Percentiles rank a stretch among this genome's conserved stretches.
Evolutionary conservation across 2,329 filamentous ascomycete genomes (phyloP).

Genomic region (Xenoacremonium recifei): DNA sequence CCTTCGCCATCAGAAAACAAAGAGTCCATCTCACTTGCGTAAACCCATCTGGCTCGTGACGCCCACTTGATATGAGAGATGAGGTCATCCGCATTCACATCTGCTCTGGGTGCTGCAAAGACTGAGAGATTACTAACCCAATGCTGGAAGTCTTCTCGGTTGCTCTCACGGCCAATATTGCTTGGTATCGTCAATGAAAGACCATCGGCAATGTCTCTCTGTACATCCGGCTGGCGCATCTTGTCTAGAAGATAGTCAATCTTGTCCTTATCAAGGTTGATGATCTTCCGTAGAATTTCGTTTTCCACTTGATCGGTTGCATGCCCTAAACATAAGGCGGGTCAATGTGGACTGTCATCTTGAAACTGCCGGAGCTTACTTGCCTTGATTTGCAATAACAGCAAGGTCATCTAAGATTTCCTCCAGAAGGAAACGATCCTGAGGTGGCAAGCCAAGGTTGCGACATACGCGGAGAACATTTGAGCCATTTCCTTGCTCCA

Average conservation of each 20-base stretch:
- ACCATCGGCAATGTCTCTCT: constrained; percentile 5
- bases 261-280: constrained; percentile 16
- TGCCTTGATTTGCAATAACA: too few relatives aligned
- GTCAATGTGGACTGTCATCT: constrained; percentile 3
- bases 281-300: constrained; percentile 15
- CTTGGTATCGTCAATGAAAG: too few relatives aligned
- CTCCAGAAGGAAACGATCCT: constrained; percentile 11
- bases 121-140: too few relatives aligned
- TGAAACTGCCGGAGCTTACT: too few relatives aligned
- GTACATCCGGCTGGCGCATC: constrained; percentile 1
- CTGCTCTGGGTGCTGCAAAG: too few relatives aligned
- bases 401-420: constrained; percentile 16
- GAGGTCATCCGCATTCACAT: too few relatives aligned
- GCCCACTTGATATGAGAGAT: constrained; percentile 21
- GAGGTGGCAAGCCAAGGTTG: constrained; percentile 22
- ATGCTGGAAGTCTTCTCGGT: neutral
- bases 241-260: constrained; percentile 9
- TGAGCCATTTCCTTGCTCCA: constrained; percentile 21
- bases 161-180: neutral
- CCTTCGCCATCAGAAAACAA: constrained; percentile 5
- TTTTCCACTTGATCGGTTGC: constrained; percentile 4
- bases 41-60: constrained; percentile 22
- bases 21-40: constrained; percentile 17
- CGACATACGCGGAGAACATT: constrained; percentile 19
- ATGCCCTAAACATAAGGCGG: neutral